Evolutionary conservation across 2,329 filamentous ascomycete species (phyloP).

Genomic region (Sporothrix euskadiensis): DNA sequence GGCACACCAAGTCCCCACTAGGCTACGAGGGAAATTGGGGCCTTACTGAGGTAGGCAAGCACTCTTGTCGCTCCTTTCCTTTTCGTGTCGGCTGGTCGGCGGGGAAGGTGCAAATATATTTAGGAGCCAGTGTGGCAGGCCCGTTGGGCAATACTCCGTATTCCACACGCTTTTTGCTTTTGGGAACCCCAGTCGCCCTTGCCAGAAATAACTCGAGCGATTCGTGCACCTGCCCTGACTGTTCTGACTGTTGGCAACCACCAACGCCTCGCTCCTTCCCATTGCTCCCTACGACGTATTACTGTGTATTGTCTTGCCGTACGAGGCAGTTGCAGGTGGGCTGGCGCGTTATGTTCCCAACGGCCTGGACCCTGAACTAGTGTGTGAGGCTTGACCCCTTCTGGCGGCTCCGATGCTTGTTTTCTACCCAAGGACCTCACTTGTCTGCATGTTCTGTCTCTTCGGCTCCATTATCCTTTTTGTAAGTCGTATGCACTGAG

Average conservation of each 20-base stretch:
- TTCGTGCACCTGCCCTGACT: background rate
- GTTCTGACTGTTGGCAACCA: background rate
- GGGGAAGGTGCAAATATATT: background rate
- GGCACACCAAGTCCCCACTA: conserved; percentile 2
- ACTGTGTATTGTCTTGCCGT: background rate
- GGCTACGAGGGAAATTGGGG: background rate
- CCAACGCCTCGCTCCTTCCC: background rate
- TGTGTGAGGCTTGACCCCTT: background rate
- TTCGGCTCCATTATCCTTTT: background rate
- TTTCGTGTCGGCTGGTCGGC: conserved; percentile 2
- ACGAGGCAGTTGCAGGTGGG: background rate
- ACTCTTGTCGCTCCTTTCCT: conserved; percentile 3
- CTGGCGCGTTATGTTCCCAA: background rate
- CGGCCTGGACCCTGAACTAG: conserved; percentile 17
- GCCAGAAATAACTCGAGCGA: background rate
- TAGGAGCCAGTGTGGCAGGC: background rate
- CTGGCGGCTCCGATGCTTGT: background rate
- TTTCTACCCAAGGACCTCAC: background rate
- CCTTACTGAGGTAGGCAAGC: conserved; percentile 17
- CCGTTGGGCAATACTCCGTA: background rate
- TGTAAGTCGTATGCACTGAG: too few relatives aligned
- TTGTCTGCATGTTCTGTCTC: background rate
- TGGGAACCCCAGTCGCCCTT: background rate
- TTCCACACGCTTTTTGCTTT: background rate
- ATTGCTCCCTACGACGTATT: too few relatives aligned